Percentiles rank a stretch among this genome's conserved stretches.
Evolutionary conservation across 2,329 filamentous ascomycete species (phyloP).

Genomic region (Tympanopsis confertula): DNA sequence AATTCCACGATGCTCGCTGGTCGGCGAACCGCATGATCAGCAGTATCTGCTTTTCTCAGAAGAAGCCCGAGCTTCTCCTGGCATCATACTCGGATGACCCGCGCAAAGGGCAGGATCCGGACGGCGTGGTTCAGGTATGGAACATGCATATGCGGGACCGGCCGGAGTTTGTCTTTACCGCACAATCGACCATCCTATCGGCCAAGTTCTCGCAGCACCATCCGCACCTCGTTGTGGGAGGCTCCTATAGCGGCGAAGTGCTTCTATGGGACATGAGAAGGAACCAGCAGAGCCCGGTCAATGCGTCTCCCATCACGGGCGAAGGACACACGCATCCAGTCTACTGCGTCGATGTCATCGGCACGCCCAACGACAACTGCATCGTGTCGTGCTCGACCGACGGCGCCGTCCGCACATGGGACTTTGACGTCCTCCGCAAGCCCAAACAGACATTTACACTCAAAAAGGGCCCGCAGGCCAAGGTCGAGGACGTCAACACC

Average conservation of each 20-base stretch:
- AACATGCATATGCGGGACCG: slow-evolving; percentile 89
- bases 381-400: slow-evolving; percentile 96
- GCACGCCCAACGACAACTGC: slow-evolving; percentile 97
- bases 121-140: slow-evolving; percentile 92
- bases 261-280: slow-evolving; percentile 89
- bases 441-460: slow-evolving; percentile 89
- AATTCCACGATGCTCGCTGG: slow-evolving; percentile 92
- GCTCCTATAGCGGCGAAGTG: slow-evolving; percentile 92
- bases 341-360: slow-evolving; percentile 89
- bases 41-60: slow-evolving; percentile 87
- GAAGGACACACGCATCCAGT: slow-evolving; percentile 93
- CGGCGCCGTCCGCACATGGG: slow-evolving; percentile 93
- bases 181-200: slow-evolving; percentile 86
- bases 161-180: slow-evolving; percentile 92
- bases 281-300: slow-evolving; percentile 63
- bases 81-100: slow-evolving; percentile 97
- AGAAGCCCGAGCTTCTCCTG: slow-evolving; percentile 83
- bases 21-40: slow-evolving; percentile 97
- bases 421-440: slow-evolving; percentile 92
- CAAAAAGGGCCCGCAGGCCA: slow-evolving; percentile 71
- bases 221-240: slow-evolving; percentile 88
- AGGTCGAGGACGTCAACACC: slow-evolving; percentile 88
- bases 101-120: slow-evolving; percentile 82
- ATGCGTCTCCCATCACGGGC: slow-evolving; percentile 90
- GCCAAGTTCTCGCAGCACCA: slow-evolving; percentile 97